Conservation (phyloP, 306 rosid genomes). For the Begonia fuchsioides region DNA sequence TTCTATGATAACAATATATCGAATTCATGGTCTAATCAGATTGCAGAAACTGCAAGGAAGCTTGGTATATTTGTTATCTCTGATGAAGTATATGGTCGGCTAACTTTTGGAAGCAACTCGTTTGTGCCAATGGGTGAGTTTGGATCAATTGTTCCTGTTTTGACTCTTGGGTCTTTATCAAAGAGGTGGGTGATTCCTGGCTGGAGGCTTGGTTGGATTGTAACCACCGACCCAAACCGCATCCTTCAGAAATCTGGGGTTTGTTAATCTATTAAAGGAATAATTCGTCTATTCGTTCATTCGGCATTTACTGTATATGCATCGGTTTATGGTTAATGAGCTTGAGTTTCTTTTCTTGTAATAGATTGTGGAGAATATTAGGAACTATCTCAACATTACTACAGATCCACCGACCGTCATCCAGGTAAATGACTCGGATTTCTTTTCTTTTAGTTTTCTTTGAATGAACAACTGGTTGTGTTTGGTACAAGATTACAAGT, state of each 20-base stretch:
- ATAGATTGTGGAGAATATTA: slow-evolving; percentile 12
- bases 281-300: no score
- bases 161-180: slow-evolving; percentile 35
- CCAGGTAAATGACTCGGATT: slow-evolving; percentile 14
- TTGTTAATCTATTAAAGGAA: neutral
- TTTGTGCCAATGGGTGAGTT: slow-evolving; percentile 33
- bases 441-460: neutral
- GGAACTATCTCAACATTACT: slow-evolving; percentile 2
- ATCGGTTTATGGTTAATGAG: neutral
- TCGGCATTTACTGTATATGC: no score
- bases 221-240: slow-evolving; percentile 16
- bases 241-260: slow-evolving; percentile 24
- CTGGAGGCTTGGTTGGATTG: slow-evolving; percentile 41
- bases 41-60: slow-evolving; percentile 35
- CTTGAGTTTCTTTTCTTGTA: neutral
- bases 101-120: slow-evolving; percentile 23
- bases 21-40: slow-evolving; percentile 2
- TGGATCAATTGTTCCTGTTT: slow-evolving; percentile 26
- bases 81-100: slow-evolving; percentile 29
- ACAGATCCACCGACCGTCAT: slow-evolving; percentile 18
- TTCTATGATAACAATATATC: no score
- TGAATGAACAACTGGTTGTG: no score
- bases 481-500: no score
- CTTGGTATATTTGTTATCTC: slow-evolving; percentile 25
- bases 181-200: slow-evolving; percentile 34